Percentiles rank a stretch among this genome's conserved stretches.
These are phyloP conservation scores for Amylocystis lapponica DNA, from an alignment of 768 basidiomycete species.

Conservation along the genomic window DNA sequence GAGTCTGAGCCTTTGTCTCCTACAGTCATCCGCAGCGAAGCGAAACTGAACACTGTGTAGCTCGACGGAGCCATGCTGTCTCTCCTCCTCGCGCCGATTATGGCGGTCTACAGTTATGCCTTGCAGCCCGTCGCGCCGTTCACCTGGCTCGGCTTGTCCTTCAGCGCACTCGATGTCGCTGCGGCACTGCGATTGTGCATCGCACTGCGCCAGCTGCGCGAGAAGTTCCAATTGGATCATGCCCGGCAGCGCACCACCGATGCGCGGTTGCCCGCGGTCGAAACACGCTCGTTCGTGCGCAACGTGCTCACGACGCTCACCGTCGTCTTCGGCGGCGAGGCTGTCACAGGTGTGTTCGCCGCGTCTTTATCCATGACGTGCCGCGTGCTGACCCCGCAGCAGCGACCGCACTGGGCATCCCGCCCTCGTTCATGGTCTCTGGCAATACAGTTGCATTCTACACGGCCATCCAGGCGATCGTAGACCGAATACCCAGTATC, in stretches of 20 bases:
- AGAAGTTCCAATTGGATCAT: conserved; percentile 41
- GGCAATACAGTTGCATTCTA: conserved; percentile 63
- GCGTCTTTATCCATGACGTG: background rate
- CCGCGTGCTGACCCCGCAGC: conserved; percentile 45
- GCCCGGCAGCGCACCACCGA: conserved; percentile 15
- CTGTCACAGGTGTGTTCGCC: conserved; percentile 47
- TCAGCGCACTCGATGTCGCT: conserved; percentile 61
- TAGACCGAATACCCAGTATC: conserved; percentile 53
- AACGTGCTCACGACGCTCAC: conserved; percentile 51
- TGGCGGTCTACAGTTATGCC: conserved; percentile 46
- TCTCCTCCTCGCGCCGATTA: conserved; percentile 34
- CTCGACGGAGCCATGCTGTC: conserved; percentile 27
- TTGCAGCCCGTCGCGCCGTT: conserved; percentile 61
- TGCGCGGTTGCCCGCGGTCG: conserved; percentile 30
- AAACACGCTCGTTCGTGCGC: conserved; percentile 51
- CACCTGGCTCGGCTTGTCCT: conserved; percentile 53
- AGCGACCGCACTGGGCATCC: conserved; percentile 54
- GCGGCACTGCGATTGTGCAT: conserved; percentile 68
- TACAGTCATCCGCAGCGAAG: too few relatives aligned
- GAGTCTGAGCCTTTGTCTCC: too few relatives aligned
- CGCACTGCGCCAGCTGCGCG: conserved; percentile 61
- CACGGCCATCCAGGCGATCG: conserved; percentile 50
- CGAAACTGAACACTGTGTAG: too few relatives aligned
- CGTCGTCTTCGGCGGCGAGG: conserved; percentile 79
- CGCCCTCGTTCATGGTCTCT: conserved; percentile 79